These are phyloP conservation scores for Porcisia deanei DNA, from an alignment of 208 protist species.

Conservation along the genomic window DNA sequence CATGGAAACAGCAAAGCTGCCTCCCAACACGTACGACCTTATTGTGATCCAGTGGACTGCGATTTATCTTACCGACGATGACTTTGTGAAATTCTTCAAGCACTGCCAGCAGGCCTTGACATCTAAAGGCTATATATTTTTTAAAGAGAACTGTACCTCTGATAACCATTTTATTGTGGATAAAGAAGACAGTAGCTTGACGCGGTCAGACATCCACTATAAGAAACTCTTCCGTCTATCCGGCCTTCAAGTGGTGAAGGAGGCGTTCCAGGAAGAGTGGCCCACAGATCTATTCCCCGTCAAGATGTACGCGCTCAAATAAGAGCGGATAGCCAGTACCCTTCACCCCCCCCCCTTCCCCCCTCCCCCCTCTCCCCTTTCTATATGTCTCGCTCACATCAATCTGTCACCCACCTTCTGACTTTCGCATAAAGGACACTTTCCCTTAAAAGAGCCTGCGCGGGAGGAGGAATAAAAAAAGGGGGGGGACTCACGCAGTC, in stretches of 20 bases:
- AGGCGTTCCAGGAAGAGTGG: conserved; percentile 77
- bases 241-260: conserved; percentile 65
- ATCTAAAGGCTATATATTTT: conserved; percentile 87
- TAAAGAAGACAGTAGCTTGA: conserved; percentile 89
- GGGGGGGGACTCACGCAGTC: no score
- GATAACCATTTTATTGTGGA: conserved; percentile 79
- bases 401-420: neutral
- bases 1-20: conserved; percentile 76
- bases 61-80: conserved; percentile 92
- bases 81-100: conserved; percentile 88
- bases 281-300: conserved; percentile 76
- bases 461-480: neutral
- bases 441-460: neutral
- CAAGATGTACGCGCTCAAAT: conserved; percentile 91
- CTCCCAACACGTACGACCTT: conserved; percentile 78
- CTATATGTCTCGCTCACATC: neutral
- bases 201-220: conserved; percentile 87
- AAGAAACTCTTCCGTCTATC: conserved; percentile 75
- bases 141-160: conserved; percentile 89
- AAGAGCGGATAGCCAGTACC: conserved; percentile 8
- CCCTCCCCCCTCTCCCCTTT: neutral
- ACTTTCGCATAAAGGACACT: neutral
- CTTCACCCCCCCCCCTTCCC: neutral
- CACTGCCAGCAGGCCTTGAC: conserved; percentile 75
- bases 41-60: conserved; percentile 94